phyloP scores from a whole-genome alignment of 148 eudicot species.

The Cornus florida region DNA sequence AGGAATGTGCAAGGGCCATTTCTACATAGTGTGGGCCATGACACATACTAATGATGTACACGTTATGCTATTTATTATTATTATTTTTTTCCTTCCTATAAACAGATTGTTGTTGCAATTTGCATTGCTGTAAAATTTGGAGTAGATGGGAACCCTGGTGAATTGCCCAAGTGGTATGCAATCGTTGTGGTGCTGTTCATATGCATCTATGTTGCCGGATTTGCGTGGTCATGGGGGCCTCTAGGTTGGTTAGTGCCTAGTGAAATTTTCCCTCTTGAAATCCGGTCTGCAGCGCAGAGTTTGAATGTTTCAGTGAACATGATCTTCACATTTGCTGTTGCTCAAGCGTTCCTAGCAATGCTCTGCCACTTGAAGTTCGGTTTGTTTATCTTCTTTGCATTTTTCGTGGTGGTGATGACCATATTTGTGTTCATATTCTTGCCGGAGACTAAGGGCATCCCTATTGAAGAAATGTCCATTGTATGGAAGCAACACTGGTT shows the following conservation, averaged over 20 bases:
- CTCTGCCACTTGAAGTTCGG: constrained; percentile 42
- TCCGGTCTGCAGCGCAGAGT: constrained; percentile 42
- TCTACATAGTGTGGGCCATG: too few species aligned
- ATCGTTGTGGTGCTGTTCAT: constrained; percentile 29
- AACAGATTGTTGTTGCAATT: constrained; percentile 29
- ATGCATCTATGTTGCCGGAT: constrained; percentile 41
- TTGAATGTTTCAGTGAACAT: constrained; percentile 33
- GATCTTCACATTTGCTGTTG: constrained; percentile 37
- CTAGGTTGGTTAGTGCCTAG: constrained; percentile 47
- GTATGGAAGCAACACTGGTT: constrained; percentile 44
- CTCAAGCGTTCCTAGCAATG: constrained; percentile 35
- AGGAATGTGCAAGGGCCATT: too few species aligned
- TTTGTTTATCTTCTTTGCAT: constrained; percentile 43
- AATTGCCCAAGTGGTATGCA: constrained; percentile 30
- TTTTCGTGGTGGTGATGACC: constrained; percentile 39
- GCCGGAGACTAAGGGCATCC: constrained; percentile 48
- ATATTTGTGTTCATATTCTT: constrained; percentile 29
- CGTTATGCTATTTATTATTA: too few species aligned
- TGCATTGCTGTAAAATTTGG: constrained; percentile 32
- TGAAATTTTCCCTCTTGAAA: constrained; percentile 47
- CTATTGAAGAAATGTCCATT: constrained; percentile 40
- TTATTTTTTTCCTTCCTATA: too few species aligned
- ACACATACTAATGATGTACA: too few species aligned
- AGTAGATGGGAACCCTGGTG: constrained; percentile 21
- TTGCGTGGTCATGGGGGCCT: constrained; percentile 58